Percentiles rank a stretch among this genome's conserved stretches.
phyloP scores from a whole-genome alignment of 73 alveolate species.

The Paramecium primaurelia region DNA sequence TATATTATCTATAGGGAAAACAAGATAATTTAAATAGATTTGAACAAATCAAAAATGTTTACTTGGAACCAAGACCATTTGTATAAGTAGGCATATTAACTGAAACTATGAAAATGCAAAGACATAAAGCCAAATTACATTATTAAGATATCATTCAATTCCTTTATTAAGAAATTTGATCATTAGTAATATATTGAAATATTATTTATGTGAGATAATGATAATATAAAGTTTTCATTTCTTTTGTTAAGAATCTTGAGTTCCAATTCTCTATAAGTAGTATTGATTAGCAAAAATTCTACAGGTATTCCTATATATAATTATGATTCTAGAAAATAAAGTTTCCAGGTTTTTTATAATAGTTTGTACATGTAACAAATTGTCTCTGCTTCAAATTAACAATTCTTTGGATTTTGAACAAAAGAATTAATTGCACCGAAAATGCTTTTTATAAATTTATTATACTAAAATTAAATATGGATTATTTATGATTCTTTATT shows the following conservation, averaged over 20 bases:
- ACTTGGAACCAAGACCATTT: constrained; percentile 69
- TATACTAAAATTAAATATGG: too few relatives aligned
- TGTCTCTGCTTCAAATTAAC: not conserved
- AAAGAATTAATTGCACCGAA: not conserved
- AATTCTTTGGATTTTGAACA: not conserved
- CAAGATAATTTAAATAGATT: constrained; percentile 71
- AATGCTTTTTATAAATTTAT: not conserved
- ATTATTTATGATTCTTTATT: too few relatives aligned
- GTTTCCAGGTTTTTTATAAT: not conserved
- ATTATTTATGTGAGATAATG: not conserved
- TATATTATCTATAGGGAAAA: constrained; percentile 50
- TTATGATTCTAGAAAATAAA: not conserved
- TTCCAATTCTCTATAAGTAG: not conserved
- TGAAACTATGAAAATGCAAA: constrained; percentile 85
- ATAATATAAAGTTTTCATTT: not conserved
- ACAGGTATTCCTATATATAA: not conserved
- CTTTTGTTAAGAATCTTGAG: not conserved
- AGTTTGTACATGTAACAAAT: not conserved
- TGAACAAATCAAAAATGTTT: constrained; percentile 78
- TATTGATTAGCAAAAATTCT: not conserved
- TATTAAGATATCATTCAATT: not conserved
- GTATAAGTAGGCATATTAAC: constrained; percentile 74
- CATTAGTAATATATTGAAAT: not conserved
- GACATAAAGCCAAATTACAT: constrained; percentile 71
- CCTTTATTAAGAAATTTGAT: not conserved